These are phyloP conservation scores for Monosporascus sp. DNA, from an alignment of 2,329 filamentous ascomycete species.

Conservation along the genomic window DNA sequence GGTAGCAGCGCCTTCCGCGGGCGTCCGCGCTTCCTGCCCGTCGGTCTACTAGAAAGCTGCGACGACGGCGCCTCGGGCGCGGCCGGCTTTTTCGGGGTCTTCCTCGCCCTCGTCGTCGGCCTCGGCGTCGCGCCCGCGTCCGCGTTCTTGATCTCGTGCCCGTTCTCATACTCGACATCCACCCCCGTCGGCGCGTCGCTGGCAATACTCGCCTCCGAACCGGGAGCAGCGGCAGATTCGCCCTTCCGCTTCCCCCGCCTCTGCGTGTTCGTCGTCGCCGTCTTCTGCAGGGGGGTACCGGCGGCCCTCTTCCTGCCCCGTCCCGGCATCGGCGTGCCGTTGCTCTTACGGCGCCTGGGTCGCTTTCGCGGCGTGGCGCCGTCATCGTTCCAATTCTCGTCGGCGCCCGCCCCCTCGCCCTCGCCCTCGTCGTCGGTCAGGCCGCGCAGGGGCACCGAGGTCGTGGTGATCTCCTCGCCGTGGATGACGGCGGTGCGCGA, in stretches of 20 bases:
- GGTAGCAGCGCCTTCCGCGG: conserved; percentile 23
- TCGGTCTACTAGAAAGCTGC: conserved; percentile 16
- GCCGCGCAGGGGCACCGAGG: conserved; percentile 43
- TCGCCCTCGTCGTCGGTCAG: conserved; percentile 36
- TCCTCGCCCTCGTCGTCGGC: conserved; percentile 19
- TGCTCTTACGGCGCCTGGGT: conserved; percentile 41
- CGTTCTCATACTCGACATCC: conserved; percentile 20
- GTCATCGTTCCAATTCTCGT: conserved; percentile 19
- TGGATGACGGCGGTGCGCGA: conserved; percentile 28
- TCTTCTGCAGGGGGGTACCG: conserved; percentile 37
- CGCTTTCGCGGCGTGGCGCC: conserved; percentile 36
- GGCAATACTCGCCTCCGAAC: conserved; percentile 19
- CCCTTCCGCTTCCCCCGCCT: not conserved
- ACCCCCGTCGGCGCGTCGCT: conserved; percentile 18
- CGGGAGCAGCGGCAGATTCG: conserved; percentile 11
- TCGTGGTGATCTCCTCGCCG: conserved; percentile 39
- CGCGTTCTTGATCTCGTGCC: conserved; percentile 13
- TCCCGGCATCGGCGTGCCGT: conserved; percentile 46
- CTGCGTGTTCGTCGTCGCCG: conserved; percentile 11
- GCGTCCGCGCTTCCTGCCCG: conserved; percentile 26
- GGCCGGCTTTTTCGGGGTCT: conserved; percentile 20
- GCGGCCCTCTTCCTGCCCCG: conserved; percentile 37
- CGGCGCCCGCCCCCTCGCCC: not conserved
- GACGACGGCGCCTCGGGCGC: conserved; percentile 20
- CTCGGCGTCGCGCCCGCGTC: conserved; percentile 18